Base-by-base conservation (phyloP, 2,329 filamentous ascomycete genomes). In the Colletotrichum paranaense region DNA sequence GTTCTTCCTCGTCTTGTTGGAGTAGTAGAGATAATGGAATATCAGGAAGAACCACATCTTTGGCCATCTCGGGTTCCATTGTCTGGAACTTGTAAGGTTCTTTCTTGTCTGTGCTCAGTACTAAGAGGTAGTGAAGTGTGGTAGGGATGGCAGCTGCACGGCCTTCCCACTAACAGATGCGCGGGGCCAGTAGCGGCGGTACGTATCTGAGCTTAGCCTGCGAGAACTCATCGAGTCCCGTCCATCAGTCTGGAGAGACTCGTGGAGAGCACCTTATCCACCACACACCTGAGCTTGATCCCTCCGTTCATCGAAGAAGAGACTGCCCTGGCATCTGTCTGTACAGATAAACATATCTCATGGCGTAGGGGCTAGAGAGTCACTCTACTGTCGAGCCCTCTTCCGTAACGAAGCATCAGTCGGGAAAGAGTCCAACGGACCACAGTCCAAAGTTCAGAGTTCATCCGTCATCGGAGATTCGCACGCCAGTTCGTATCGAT, bases 141-240 rank as follows among this genome's bases (percentile, higher is more conserved):
- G 67, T 59, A 70, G 67, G 67, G 62, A 70, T 70, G 67, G 67
- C 67, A 70, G 67, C 62, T 71, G 68, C 67, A 69, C 68, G 55
- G 62, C 22, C 49, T 59, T 49, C 30, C 49, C 26, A 24, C 26
- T 32, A 63, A 67, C 26, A 28, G 55, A 62, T n/a, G 66, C 26
- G 55, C 12, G 30, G 62, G 28, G 42, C 56, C 24, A 28, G 49
- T 24, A 53, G 59, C 14, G 53, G 49, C 46, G 64, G 57, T 72
- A 68, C 59, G 42, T 64, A 46, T 60, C 58, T 59, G 19, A 63
- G 65, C 69, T 72, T 58, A 63, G 66, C 69, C 49, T 24, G 4
- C 59, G 19, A 24, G 26, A 35, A 28, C 26, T 14, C 28, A 16
- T 30, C 56, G 14, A 62, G 52, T 35, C 26, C 28, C 58, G 19